Percentiles rank a stretch among this genome's conserved stretches.
These are phyloP conservation scores for Rosa lucieae DNA, from an alignment of 306 rosid species.

Conservation along the genomic window DNA sequence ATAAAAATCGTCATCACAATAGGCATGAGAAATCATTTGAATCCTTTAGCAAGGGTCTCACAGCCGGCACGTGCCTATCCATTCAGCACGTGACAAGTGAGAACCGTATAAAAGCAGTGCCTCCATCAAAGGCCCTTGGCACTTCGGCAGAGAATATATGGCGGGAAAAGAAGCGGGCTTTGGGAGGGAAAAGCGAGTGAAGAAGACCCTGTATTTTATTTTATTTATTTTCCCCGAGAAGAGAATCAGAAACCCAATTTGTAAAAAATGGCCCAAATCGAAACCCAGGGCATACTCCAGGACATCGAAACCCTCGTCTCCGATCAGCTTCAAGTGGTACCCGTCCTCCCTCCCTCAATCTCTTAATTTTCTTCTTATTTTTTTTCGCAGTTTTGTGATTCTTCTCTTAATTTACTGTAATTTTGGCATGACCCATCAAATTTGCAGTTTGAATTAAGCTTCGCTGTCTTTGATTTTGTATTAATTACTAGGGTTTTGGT, in stretches of 20 bases:
- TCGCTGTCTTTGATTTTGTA: neutral
- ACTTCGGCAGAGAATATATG: neutral
- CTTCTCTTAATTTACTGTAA: neutral
- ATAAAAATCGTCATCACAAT: too few relatives aligned
- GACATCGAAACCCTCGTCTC: conserved; percentile 71
- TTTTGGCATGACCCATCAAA: neutral
- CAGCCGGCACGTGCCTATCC: neutral
- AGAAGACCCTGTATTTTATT: neutral
- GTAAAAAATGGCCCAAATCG: conserved; percentile 37
- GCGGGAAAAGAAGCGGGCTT: conserved; percentile 33
- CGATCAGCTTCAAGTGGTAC: conserved; percentile 88
- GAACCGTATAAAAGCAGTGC: neutral
- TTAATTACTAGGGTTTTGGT: neutral
- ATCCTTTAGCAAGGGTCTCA: too few relatives aligned
- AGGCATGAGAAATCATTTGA: too few relatives aligned
- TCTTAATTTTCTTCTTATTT: neutral
- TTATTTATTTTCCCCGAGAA: neutral
- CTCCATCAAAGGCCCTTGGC: neutral
- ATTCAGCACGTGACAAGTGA: neutral
- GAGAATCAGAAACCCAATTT: neutral
- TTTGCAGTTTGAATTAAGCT: neutral
- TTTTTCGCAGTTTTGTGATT: neutral
- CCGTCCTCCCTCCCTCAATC: neutral
- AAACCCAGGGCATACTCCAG: conserved; percentile 62
- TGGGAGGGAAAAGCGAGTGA: conserved; percentile 29